Conservation (phyloP, 2,329 filamentous ascomycete genomes). For the Trichoderma sp. region DNA sequence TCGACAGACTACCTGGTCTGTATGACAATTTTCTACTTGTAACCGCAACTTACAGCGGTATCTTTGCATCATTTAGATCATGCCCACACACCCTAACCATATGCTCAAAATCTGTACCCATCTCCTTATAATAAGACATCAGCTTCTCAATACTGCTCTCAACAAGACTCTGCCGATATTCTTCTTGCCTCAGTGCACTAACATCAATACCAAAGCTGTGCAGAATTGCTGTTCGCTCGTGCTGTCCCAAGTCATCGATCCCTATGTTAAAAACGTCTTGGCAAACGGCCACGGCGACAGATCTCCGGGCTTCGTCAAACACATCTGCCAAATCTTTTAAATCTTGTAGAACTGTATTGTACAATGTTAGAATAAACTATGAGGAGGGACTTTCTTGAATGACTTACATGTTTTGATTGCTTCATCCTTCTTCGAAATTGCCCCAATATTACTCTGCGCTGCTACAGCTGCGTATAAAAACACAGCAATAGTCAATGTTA, state of each 20-base stretch:
- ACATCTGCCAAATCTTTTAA: background rate
- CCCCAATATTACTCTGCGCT: background rate
- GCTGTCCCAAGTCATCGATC: background rate
- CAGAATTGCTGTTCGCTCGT: background rate
- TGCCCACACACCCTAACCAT: background rate
- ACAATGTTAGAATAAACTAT: background rate
- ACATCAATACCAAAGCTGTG: background rate
- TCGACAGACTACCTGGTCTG: too few relatives aligned
- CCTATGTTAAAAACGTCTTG: background rate
- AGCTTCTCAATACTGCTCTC: background rate
- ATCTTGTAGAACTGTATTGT: background rate
- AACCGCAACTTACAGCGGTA: too few relatives aligned
- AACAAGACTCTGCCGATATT: background rate
- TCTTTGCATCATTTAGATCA: too few relatives aligned
- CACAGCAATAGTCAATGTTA: background rate
- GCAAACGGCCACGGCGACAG: background rate
- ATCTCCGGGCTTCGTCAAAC: background rate
- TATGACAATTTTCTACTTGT: too few relatives aligned
- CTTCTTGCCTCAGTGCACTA: background rate
- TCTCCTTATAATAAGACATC: background rate
- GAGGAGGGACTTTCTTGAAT: too few relatives aligned
- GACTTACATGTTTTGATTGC: background rate
- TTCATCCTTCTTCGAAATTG: background rate
- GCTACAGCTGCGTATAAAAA: background rate
- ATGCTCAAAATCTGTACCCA: background rate